phyloP scores from a whole-genome alignment of 495 filamentous ascomycete genomes.

The Penicillium paradoxum region DNA sequence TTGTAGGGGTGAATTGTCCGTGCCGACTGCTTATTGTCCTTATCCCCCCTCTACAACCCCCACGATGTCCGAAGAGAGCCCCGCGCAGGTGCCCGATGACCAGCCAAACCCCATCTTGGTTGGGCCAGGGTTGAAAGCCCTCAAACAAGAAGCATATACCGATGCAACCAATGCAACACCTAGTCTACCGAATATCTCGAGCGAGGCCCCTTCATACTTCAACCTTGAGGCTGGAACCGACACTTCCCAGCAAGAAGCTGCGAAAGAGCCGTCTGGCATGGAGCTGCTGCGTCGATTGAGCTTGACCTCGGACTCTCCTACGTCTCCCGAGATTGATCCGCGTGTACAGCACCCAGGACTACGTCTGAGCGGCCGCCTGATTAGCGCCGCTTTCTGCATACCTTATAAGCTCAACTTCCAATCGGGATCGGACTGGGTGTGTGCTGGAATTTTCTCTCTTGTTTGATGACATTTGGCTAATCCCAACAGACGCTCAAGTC shows the following conservation, averaged over 20 bases:
- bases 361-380: conserved; percentile 72
- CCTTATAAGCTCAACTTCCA: conserved; percentile 68
- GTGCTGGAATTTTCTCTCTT: too few relatives aligned
- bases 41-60: too few relatives aligned
- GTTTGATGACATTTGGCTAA: too few relatives aligned
- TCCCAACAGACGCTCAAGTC: conserved; percentile 46
- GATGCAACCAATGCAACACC: conserved; percentile 27
- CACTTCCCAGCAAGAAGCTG: conserved; percentile 37
- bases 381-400: conserved; percentile 81
- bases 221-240: conserved; percentile 10
- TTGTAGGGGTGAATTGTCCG: too few relatives aligned
- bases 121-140: conserved; percentile 29
- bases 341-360: conserved; percentile 61
- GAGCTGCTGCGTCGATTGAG: conserved; percentile 64
- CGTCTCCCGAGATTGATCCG: conserved; percentile 52
- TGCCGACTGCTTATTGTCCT: too few relatives aligned
- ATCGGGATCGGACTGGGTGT: conserved; percentile 70
- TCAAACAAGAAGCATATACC: conserved; percentile 31
- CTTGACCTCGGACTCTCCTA: conserved; percentile 35
- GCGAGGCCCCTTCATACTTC: conserved; percentile 30
- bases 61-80: conserved; percentile 37
- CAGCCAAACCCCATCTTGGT: conserved; percentile 36
- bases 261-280: conserved; percentile 49
- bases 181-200: conserved; percentile 14
- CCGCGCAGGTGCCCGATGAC: conserved; percentile 25